Conservation (phyloP, 352 stramenopile species). For the Pythium periplocum region DNA sequence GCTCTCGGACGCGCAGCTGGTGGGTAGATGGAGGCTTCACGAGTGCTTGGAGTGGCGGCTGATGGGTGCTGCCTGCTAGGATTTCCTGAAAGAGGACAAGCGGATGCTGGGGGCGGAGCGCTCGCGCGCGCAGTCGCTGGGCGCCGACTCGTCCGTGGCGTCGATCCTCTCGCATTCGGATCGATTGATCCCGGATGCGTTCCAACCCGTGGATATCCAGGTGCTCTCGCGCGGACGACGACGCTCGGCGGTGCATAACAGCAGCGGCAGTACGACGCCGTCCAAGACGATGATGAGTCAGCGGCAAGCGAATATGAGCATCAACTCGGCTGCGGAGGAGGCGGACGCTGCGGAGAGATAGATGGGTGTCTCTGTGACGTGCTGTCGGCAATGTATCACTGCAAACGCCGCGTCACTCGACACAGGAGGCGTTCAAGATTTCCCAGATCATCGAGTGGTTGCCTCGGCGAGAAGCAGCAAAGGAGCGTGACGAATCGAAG, state of each 20-base stretch:
- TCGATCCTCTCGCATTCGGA: conserved; percentile 25
- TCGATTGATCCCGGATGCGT: conserved; percentile 23
- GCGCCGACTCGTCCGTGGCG: conserved; percentile 22
- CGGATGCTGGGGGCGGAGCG: conserved; percentile 12
- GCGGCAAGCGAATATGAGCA: neutral
- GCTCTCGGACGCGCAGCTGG: conserved; percentile 2
- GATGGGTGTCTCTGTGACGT: no score
- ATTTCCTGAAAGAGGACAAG: conserved; percentile 20
- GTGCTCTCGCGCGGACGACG: conserved; percentile 19
- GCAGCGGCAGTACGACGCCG: conserved; percentile 14
- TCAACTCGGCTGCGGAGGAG: neutral
- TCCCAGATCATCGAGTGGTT: no score
- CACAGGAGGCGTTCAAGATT: no score
- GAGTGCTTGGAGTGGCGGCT: no score
- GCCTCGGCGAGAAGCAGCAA: no score
- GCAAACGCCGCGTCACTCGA: no score
- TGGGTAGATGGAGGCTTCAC: neutral
- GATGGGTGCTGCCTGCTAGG: conserved; percentile 5
- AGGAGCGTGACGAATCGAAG: no score
- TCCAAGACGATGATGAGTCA: conserved; percentile 1
- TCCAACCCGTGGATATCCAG: conserved; percentile 31
- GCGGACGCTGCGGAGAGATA: no score
- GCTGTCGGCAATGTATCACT: no score
- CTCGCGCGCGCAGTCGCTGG: conserved; percentile 17
- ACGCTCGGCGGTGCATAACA: conserved; percentile 14